A percentile compares a stretch with the other conserved stretches of the same genome.
phyloP scores from a whole-genome alignment of 768 basidiomycete genomes.

The Nevesoporus exiguus region DNA sequence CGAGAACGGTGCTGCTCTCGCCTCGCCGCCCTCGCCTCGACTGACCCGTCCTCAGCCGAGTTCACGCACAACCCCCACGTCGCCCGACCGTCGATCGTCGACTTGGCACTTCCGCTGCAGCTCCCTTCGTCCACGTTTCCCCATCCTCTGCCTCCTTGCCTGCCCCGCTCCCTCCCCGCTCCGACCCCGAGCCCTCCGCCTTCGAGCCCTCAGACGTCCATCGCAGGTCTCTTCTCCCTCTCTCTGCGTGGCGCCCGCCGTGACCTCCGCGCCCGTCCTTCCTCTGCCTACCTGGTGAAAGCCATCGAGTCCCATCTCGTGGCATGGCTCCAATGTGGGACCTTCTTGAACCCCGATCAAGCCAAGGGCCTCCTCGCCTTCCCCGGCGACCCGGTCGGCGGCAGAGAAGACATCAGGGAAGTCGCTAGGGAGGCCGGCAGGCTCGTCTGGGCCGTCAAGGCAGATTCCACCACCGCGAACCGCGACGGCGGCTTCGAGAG shows the following conservation, averaged over 20 bases:
- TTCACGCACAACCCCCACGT: slow-evolving; percentile 75
- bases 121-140: slow-evolving; percentile 61
- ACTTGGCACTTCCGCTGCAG: slow-evolving; percentile 48
- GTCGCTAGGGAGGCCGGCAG: slow-evolving; percentile 61
- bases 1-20: slow-evolving; percentile 59
- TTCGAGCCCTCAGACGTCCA: slow-evolving; percentile 51
- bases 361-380: slow-evolving; percentile 24
- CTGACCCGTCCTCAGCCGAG: slow-evolving; percentile 43
- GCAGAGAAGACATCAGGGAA: slow-evolving; percentile 56
- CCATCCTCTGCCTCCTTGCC: slow-evolving; percentile 66
- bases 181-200: slow-evolving; percentile 42
- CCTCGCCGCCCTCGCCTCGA: neutral
- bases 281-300: slow-evolving; percentile 56
- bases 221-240: slow-evolving; percentile 73
- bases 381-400: slow-evolving; percentile 48
- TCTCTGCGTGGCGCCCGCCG: slow-evolving; percentile 73
- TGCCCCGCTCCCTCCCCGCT: slow-evolving; percentile 56
- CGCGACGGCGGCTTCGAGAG: slow-evolving; percentile 68
- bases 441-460: slow-evolving; percentile 65
- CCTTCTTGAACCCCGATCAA: slow-evolving; percentile 51
- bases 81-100: slow-evolving; percentile 54
- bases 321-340: slow-evolving; percentile 62
- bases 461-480: neutral
- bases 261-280: slow-evolving; percentile 52
- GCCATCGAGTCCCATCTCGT: slow-evolving; percentile 64